These are phyloP conservation scores for Alternaria angustiovoidea DNA, from an alignment of 2,329 filamentous ascomycete species.

Conservation along the genomic window DNA sequence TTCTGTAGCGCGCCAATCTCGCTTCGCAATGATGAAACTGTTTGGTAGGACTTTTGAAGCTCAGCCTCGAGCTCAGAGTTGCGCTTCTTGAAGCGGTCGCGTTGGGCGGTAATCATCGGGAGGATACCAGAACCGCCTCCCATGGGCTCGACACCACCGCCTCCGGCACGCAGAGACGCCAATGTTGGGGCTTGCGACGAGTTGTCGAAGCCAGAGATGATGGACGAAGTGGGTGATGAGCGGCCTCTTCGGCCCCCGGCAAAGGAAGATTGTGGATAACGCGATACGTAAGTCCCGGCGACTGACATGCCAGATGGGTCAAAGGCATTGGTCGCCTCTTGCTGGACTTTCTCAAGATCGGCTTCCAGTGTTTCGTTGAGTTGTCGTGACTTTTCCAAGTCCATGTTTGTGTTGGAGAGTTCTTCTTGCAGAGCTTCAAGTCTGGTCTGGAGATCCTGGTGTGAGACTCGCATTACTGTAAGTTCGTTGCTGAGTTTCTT, in stretches of 20 bases:
- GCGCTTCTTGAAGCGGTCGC: conserved; percentile 97
- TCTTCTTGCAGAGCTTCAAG: conserved; percentile 84
- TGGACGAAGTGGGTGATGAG: conserved; percentile 92
- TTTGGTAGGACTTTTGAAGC: conserved; percentile 81
- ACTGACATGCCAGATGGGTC: conserved; percentile 88
- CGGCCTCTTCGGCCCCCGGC: conserved; percentile 66
- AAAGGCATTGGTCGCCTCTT: conserved; percentile 82
- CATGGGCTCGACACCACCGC: conserved; percentile 67
- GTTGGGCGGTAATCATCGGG: conserved; percentile 97
- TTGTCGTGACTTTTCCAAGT: conserved; percentile 83
- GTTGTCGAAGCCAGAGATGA: conserved; percentile 91
- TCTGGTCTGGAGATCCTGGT: conserved; percentile 86
- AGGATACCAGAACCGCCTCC: conserved; percentile 86
- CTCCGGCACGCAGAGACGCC: conserved; percentile 63
- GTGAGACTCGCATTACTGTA: conserved; percentile 89
- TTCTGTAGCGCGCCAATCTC: conserved; percentile 93
- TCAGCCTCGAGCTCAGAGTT: conserved; percentile 91
- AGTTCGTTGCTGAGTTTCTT: conserved; percentile 96
- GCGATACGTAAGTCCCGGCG: conserved; percentile 86
- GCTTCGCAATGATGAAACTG: conserved; percentile 84
- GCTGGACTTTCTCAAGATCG: conserved; percentile 86
- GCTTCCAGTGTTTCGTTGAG: conserved; percentile 91
- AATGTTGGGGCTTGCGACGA: conserved; percentile 52
- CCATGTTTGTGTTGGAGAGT: conserved; percentile 80
- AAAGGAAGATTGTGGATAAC: conserved; percentile 72